A percentile compares a stretch with the other conserved stretches of the same genome.
phyloP scores from a whole-genome alignment of 2,329 filamentous ascomycete genomes.

The Niveomyces coronatus region DNA sequence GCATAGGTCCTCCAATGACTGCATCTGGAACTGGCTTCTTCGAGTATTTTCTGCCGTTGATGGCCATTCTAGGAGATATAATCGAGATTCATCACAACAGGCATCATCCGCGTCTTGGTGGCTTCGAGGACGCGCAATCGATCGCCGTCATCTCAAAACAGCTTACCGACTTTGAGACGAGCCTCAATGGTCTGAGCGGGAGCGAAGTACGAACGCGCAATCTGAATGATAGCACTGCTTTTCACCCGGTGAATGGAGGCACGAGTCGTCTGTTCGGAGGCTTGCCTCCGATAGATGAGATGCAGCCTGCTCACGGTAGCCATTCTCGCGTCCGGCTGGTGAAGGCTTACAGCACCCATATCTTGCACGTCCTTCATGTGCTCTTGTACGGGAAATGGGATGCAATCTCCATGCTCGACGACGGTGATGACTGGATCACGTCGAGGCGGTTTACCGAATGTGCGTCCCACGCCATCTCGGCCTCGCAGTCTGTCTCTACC shows the following conservation, averaged over 20 bases:
- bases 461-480: constrained; percentile 35
- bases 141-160: constrained; percentile 25
- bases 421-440: constrained; percentile 38
- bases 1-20: constrained; percentile 27
- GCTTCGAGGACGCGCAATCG: constrained; percentile 23
- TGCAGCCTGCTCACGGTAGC: constrained; percentile 13
- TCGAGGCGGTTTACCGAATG: constrained; percentile 34
- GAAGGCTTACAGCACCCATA: constrained; percentile 35
- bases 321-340: constrained; percentile 28
- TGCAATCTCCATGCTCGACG: constrained; percentile 37
- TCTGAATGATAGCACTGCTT: too few relatives aligned
- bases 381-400: constrained; percentile 40
- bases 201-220: constrained; percentile 13
- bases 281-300: constrained; percentile 9
- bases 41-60: constrained; percentile 39
- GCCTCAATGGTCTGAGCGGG: constrained; percentile 22
- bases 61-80: constrained; percentile 38
- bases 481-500: constrained; percentile 33
- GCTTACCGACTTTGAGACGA: constrained; percentile 28
- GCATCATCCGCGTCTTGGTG: constrained; percentile 31
- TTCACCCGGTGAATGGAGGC: too few relatives aligned
- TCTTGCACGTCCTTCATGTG: constrained; percentile 37
- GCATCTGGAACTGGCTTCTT: constrained; percentile 35
- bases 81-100: constrained; percentile 35
- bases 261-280: constrained; percentile 7